These are phyloP conservation scores for Jaltomata sinuosa DNA, from an alignment of 257 asterid species.

Conservation along the genomic window DNA sequence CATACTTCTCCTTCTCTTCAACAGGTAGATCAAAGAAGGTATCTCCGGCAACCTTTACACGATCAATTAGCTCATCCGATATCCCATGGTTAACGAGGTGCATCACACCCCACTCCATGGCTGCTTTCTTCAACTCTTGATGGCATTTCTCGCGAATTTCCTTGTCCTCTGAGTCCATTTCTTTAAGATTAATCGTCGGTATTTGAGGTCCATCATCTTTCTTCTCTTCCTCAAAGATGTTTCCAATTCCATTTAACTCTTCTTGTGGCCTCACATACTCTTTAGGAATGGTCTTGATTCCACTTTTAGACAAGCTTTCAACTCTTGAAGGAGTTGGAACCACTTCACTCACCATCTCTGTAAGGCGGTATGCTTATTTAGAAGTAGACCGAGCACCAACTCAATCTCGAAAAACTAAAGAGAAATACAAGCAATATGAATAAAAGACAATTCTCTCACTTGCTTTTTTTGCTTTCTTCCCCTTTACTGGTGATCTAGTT, in stretches of 20 bases:
- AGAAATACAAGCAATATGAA: not conserved
- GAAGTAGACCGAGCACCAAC: not conserved
- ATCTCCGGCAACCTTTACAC: slow-evolving; percentile 52
- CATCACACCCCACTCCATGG: slow-evolving; percentile 94
- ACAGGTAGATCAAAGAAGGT: slow-evolving; percentile 52
- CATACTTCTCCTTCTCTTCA: slow-evolving; percentile 90
- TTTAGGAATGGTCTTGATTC: slow-evolving; percentile 52
- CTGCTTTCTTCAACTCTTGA: slow-evolving; percentile 53
- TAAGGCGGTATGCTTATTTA: not conserved
- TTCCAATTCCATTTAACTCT: slow-evolving; percentile 49
- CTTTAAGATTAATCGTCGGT: slow-evolving; percentile 45
- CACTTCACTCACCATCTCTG: slow-evolving; percentile 5
- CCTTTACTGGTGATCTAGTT: not conserved
- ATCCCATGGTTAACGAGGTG: slow-evolving; percentile 78
- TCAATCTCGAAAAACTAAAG: not conserved
- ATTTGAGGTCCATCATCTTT: slow-evolving; percentile 45
- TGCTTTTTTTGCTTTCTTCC: not conserved
- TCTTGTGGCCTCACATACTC: slow-evolving; percentile 68
- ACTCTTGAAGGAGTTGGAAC: slow-evolving; percentile 26
- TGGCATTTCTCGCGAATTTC: slow-evolving; percentile 30
- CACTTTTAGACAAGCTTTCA: slow-evolving; percentile 54
- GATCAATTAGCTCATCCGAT: slow-evolving; percentile 25
- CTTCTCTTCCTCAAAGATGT: slow-evolving; percentile 55
- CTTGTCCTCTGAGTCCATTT: slow-evolving; percentile 31
- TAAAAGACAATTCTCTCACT: not conserved